A percentile compares a stretch with the other conserved stretches of the same genome.
Evolutionary conservation across 108 stramenopile genomes (phyloP).

Genomic region (Nitzschia palea): DNA sequence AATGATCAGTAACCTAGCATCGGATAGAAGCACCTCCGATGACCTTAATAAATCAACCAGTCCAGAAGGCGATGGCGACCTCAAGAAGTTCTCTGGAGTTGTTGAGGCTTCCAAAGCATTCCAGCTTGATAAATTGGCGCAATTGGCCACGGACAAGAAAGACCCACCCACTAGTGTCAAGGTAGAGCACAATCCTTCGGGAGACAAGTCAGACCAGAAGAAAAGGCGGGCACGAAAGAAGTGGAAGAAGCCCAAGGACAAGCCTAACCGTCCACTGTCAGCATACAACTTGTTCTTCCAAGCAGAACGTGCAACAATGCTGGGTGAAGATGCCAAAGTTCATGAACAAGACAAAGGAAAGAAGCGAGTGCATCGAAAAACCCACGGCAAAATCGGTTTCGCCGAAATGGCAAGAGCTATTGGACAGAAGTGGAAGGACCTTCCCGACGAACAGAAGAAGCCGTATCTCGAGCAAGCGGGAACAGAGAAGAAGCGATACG

Average conservation of each 20-base stretch:
- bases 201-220: constrained; percentile 11
- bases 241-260: constrained; percentile 44
- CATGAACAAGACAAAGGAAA: constrained; percentile 24
- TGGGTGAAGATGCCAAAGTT: constrained; percentile 24
- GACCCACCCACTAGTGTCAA: background rate
- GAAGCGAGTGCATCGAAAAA: constrained; percentile 67
- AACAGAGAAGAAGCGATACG: constrained; percentile 40
- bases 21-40: background rate
- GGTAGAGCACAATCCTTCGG: background rate
- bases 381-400: constrained; percentile 82
- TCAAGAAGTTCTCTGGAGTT: constrained; percentile 2
- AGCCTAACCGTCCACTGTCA: constrained; percentile 39
- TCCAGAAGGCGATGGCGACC: background rate
- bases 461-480: constrained; percentile 28
- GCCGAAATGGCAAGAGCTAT: constrained; percentile 68
- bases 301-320: constrained; percentile 33
- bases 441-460: constrained; percentile 14
- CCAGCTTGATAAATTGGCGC: background rate
- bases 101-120: background rate
- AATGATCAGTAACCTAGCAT: constrained; percentile 3
- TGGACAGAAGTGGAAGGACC: constrained; percentile 57
- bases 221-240: constrained; percentile 31
- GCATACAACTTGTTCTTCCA: constrained; percentile 48
- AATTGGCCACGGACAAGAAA: background rate
- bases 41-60: background rate